A percentile compares a stretch with the other conserved stretches of the same genome.
phyloP scores from a whole-genome alignment of 1,284 basidiomycete species.

The Ganoderma resinaceum region DNA sequence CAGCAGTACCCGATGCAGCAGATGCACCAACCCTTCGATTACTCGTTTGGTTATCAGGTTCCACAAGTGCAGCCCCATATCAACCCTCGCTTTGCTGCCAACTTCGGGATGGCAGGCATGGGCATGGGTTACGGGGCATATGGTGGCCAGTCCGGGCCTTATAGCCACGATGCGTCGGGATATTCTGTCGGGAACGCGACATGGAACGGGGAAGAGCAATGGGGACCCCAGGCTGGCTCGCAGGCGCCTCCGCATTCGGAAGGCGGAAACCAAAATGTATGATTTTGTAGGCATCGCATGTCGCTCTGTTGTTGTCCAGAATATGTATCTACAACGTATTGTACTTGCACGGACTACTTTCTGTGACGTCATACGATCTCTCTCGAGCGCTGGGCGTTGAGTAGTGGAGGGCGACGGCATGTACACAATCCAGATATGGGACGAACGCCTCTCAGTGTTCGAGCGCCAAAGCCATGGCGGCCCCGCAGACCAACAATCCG shows the following conservation, averaged over 20 bases:
- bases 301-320: neutral
- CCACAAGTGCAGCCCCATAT: constrained; percentile 79
- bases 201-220: constrained; percentile 18
- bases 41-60: constrained; percentile 41
- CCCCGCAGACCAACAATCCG: constrained; percentile 7
- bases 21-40: constrained; percentile 34
- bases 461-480: constrained; percentile 25
- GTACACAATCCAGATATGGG: constrained; percentile 24
- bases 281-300: neutral
- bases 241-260: constrained; percentile 6
- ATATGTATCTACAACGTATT: constrained; percentile 13
- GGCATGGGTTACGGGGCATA: constrained; percentile 29
- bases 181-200: constrained; percentile 16
- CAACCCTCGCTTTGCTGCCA: constrained; percentile 74
- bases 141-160: constrained; percentile 24
- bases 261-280: constrained; percentile 7
- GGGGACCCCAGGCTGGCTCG: constrained; percentile 6
- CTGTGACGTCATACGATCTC: neutral
- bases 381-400: constrained; percentile 24
- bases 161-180: constrained; percentile 23
- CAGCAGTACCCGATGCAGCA: constrained; percentile 31
- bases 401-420: constrained; percentile 26
- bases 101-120: constrained; percentile 36
- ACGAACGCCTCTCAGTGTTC: constrained; percentile 28
- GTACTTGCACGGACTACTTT: neutral